Base-by-base conservation (phyloP, 371 early-diverging fungal species). In the Sporodiniella umbellata region DNA sequence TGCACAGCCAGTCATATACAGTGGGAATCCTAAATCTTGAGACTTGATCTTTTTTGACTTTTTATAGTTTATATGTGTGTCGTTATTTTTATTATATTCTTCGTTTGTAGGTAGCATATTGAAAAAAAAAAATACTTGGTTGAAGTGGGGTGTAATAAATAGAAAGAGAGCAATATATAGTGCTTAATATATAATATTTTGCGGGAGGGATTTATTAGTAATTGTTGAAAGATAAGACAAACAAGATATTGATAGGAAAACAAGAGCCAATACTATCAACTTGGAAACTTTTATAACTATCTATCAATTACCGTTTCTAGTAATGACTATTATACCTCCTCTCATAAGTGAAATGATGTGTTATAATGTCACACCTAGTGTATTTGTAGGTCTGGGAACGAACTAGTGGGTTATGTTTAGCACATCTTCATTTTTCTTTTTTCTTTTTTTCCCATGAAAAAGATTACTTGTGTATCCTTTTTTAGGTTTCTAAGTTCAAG, bases 1-100 rank as follows among this genome's bases (percentile, higher is more conserved):
- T 30, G 68, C 72, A 56, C 72, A 72, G 12, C 42, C 33, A 50
- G 61, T 61, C 68, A 68, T 68, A 19, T 68, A 72, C 4, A 51
- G 12, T 6, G 68, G 60, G 33, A 72, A 72, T 5, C 64, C 61
- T 38, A 68, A 28, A 30, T 72, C 72, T 49, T 68, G 62, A 42
- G 72, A 72, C 42, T 62, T 62, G 23, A 24, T 4, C 42, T 49
- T 38, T 33, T 39, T 28, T 42, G 55, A 35, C 66, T 61, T 63
- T 31, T 28, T 28, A 10, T 28, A 10, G 4, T 28, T 4, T 28
- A 28, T 28, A 15, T 56, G 35, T 35, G n/a, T 40, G 40, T 40
- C 5, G 7, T 40, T 19, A 10, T 17, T 19, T 40, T 40, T 40
- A 35, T 35, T 28, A 28, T 37, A 35, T 11, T 6, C 2, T 37